These are phyloP conservation scores for Lolium perenne DNA, from an alignment of 176 grass and related monocot genomes.

Conservation along the genomic window DNA sequence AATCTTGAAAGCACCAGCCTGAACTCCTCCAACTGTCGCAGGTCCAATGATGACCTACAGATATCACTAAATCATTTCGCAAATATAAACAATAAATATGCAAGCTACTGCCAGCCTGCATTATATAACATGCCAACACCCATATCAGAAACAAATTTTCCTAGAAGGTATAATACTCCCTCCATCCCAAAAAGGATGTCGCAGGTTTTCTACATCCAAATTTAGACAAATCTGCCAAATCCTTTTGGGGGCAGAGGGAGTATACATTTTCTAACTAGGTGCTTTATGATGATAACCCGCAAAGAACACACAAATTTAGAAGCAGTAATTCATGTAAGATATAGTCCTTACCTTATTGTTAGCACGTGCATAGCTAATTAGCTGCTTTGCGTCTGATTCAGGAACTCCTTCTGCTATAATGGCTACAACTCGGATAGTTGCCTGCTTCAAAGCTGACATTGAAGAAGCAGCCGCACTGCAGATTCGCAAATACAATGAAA, in stretches of 20 bases:
- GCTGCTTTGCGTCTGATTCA: slow-evolving; percentile 89
- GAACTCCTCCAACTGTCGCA: slow-evolving; percentile 95
- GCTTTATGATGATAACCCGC: not conserved
- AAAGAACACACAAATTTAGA: not conserved
- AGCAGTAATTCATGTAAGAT: not conserved
- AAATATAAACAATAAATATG: slow-evolving; percentile 40
- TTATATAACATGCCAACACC: slow-evolving; percentile 15
- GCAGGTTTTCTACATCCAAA: too few species aligned
- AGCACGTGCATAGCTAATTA: slow-evolving; percentile 87
- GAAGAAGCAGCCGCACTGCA: slow-evolving; percentile 93
- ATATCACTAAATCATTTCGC: slow-evolving; percentile 28
- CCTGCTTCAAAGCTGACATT: slow-evolving; percentile 91
- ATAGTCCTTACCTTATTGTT: slow-evolving; percentile 86
- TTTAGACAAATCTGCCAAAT: too few species aligned
- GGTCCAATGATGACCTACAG: slow-evolving; percentile 95
- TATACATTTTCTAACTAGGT: not conserved
- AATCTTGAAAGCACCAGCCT: slow-evolving; percentile 98
- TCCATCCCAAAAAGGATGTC: too few species aligned
- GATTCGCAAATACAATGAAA: slow-evolving; percentile 41
- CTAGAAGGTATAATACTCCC: too few species aligned
- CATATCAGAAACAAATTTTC: slow-evolving; percentile 24
- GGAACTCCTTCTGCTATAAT: slow-evolving; percentile 99
- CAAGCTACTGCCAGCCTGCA: not conserved
- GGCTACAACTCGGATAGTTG: slow-evolving; percentile 92
- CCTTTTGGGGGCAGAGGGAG: too few species aligned